Evolutionary conservation across 2,329 filamentous ascomycete genomes (phyloP).

Genomic region (Penicillium sp.): DNA sequence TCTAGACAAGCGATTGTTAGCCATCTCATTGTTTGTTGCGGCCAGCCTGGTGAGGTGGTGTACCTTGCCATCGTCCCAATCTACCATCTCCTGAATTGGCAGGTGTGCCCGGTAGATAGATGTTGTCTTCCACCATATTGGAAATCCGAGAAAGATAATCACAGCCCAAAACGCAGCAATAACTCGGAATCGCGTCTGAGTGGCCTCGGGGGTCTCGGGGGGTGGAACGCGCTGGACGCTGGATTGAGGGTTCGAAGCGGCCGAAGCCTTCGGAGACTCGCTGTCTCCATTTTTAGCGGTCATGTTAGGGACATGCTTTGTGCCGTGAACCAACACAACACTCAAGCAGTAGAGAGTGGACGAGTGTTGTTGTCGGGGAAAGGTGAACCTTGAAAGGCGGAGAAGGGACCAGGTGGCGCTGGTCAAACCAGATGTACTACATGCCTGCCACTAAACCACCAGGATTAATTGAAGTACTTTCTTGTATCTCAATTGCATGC

Average conservation of each 20-base stretch:
- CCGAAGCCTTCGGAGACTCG: slow-evolving; percentile 26
- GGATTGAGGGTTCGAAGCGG: slow-evolving; percentile 16
- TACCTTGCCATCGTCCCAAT: slow-evolving; percentile 90
- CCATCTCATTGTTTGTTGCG: background rate
- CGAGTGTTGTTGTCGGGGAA: slow-evolving; percentile 12
- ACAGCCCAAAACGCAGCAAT: slow-evolving; percentile 90
- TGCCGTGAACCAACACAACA: slow-evolving; percentile 9
- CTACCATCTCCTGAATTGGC: slow-evolving; percentile 81
- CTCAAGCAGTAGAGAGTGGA: slow-evolving; percentile 4
- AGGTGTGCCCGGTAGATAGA: slow-evolving; percentile 84
- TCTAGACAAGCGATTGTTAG: slow-evolving; percentile 51
- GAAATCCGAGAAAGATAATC: slow-evolving; percentile 78
- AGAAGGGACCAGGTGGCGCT: slow-evolving; percentile 17
- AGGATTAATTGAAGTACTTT: background rate
- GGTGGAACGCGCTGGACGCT: slow-evolving; percentile 58
- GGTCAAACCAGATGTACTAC: background rate
- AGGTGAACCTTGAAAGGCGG: slow-evolving; percentile 20
- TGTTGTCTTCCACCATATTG: slow-evolving; percentile 95
- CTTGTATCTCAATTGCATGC: background rate
- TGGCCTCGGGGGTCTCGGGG: slow-evolving; percentile 70
- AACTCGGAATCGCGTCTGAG: slow-evolving; percentile 70
- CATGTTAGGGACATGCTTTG: slow-evolving; percentile 40
- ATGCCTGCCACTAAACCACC: background rate
- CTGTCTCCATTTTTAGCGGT: slow-evolving; percentile 34
- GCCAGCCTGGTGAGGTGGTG: background rate